Evolutionary conservation across 306 rosid genomes (phyloP), one percentile per base, ranked within the genome.

Genomic region (Trifolium fragiferum): DNA sequence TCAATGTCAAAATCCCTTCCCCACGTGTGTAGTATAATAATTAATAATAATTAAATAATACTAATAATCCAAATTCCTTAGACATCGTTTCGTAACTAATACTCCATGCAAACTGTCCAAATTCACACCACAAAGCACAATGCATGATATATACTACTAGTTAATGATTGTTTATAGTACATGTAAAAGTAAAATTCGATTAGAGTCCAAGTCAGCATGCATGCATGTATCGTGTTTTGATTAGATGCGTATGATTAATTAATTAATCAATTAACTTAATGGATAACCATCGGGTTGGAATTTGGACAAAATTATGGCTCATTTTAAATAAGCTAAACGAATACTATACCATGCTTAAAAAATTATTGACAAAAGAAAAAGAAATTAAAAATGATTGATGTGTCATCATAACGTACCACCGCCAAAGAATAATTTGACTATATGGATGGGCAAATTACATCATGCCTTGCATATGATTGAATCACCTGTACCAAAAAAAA

Each of bases 91-190:
- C 12, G 5, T 70, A 49, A 21, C 40, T 47, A 59, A 64, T 57
- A 16, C 73, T 67, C 66, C 72, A 49, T 68, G 59, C 63, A 70
- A 16, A 64, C 4, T 65, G 81, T 67, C 80, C 79, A 79, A 59
- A 76, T 79, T 47, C 47, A 44, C 73, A 75, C 78, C 72, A 76
- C 79, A 43, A 20, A 50, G 47, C 37, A 73, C 57, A 3, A 66
- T 65, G 70, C 43, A 53, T 41, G 53, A 53, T 61, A 69, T 62
- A 30, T 30, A n/a, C n/a, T n/a, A n/a, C n/a, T n/a, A 30, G 4
- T 30, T 30, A 64, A 54, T 20, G 50, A 32, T 68, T 51, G 46
- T 3, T 44, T 49, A 43, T 50, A 53, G n/a, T 57, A 7, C 30
- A 60, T 23, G 13, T 14, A 49, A 6, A 51, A 32, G 6, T 5